Conservation (phyloP, 2,329 filamentous ascomycete genomes). For the Trichophyton simii region DNA sequence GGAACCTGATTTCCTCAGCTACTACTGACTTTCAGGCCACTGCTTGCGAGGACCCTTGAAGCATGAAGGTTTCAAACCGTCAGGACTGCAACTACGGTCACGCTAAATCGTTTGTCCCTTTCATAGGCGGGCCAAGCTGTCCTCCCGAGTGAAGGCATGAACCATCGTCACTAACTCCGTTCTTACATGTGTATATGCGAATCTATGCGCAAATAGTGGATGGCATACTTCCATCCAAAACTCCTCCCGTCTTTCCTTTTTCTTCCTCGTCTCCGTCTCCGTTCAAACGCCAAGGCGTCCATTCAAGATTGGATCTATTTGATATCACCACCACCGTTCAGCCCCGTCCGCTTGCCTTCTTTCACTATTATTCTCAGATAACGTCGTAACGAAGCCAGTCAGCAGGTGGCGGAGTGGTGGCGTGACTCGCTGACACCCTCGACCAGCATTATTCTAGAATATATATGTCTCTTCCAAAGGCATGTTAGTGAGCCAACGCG, state of each 20-base stretch:
- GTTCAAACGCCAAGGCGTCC: neutral
- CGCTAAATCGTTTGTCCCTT: neutral
- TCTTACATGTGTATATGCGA: neutral
- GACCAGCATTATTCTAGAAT: neutral
- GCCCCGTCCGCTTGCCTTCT: neutral
- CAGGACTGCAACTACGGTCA: neutral
- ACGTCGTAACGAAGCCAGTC: neutral
- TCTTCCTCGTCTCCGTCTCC: neutral
- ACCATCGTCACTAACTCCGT: neutral
- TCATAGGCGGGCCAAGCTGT: neutral
- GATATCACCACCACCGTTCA: neutral
- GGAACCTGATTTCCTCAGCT: neutral
- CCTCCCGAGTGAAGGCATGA: neutral
- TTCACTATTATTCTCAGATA: neutral
- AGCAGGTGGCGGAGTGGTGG: neutral
- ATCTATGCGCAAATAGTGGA: neutral
- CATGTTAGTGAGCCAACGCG: neutral
- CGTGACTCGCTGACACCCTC: neutral
- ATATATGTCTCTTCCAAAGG: neutral
- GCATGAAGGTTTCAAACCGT: neutral
- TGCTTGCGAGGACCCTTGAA: neutral
- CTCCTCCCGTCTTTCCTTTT: neutral
- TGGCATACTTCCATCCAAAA: neutral
- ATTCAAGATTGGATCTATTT: neutral
- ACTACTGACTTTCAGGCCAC: neutral